These are phyloP conservation scores for Pseudogymnoascus sp. DNA, from an alignment of 2,329 filamentous ascomycete species.

Conservation along the genomic window DNA sequence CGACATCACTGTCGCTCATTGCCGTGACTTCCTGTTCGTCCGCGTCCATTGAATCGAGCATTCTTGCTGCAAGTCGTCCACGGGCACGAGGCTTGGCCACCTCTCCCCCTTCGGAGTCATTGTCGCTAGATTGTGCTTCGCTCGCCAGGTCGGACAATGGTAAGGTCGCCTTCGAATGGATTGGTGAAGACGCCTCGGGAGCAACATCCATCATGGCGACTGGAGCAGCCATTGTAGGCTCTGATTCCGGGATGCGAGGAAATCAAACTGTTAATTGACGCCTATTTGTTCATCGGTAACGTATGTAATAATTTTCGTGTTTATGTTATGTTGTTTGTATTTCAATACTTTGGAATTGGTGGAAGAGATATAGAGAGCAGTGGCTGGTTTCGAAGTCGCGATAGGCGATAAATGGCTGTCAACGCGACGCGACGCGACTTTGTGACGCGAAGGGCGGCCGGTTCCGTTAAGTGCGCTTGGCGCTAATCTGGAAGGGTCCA, in stretches of 20 bases:
- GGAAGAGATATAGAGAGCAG: slow-evolving; percentile 2
- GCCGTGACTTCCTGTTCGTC: background rate
- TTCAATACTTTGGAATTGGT: background rate
- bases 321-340: background rate
- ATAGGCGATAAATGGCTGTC: background rate
- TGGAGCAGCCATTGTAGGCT: background rate
- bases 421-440: slow-evolving; percentile 1
- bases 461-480: slow-evolving; percentile 7
- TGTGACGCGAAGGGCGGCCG: slow-evolving; percentile 1
- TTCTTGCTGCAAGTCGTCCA: slow-evolving; percentile 1
- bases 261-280: background rate
- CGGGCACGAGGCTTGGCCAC: background rate
- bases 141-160: background rate
- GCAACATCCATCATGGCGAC: background rate
- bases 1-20: background rate
- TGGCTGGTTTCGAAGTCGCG: background rate
- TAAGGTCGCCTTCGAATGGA: background rate
- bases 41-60: slow-evolving; percentile 1
- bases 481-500: slow-evolving; percentile 6
- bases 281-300: background rate
- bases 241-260: background rate
- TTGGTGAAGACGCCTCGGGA: background rate
- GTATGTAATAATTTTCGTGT: slow-evolving; percentile 1
- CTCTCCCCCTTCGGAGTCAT: background rate
- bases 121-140: background rate